Base-by-base conservation (phyloP, 495 filamentous ascomycete species). In the Penicillium macrosclerotiorum region DNA sequence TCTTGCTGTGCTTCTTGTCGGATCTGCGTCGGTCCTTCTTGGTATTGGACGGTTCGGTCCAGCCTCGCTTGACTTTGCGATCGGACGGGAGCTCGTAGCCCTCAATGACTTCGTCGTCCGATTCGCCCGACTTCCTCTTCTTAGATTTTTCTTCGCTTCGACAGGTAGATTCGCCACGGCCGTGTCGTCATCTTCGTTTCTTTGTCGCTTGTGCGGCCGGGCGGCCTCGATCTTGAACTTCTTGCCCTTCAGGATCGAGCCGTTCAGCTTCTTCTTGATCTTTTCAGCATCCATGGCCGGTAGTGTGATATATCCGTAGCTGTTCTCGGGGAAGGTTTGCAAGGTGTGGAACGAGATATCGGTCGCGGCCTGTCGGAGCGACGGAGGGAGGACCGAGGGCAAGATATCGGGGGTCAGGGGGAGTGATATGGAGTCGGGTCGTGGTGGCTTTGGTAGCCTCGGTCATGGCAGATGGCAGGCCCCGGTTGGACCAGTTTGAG, bases 191-290 rank as follows among this genome's bases (percentile, higher is more conserved):
- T 66, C 73, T 20, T 72, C 69, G 47, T 59, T 60, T 37, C 67
- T 49, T 35, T 60, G 67, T 58, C 53, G 57, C 63, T 76, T 82
- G 37, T 76, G 67, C 1, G 86, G 82, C 12, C 78, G 79, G 13
- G 93, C 92, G 13, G 81, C 76, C 52, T 95, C 88, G 25, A 98
- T 78, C 34, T 81, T 79, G 47, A 97, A 80, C 63, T 95, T 97
- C 31, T 77, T 74, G 24, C 93, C 93, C 46, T 84, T 94, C 18
- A 97, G 68, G 11, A 90, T 84, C 4, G 85, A 79, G 7, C 91
- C 92, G 71, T 95, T 86, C n/a, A 97, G 76, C 61, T 94, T 96
- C 74, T 89, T 91, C 65, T 84, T 87, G 22, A 97, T 69, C 58
- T 90, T 94, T 3, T 91, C 84, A 4, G 90, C 93, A 50, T 93